Evolutionary conservation across 2,329 filamentous ascomycete species (phyloP).

Genomic region (Cladosporium sp.): DNA sequence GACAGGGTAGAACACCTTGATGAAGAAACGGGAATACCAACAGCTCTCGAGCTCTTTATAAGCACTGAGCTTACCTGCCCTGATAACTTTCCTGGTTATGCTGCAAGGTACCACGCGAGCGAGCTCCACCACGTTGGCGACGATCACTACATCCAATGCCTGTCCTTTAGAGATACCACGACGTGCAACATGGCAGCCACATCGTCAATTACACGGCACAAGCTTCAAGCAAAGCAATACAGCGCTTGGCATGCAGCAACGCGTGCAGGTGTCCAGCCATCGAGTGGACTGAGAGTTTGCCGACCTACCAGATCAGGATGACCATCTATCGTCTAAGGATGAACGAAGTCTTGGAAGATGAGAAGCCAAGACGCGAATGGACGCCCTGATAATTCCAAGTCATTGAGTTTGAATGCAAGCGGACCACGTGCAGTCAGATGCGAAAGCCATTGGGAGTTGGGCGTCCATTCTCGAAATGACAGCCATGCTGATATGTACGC

Average conservation of each 20-base stretch:
- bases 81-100: slow-evolving; percentile 4
- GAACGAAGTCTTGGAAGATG: slow-evolving; percentile 6
- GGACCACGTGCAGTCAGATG: slow-evolving; percentile 10
- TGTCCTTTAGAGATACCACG: slow-evolving; percentile 1
- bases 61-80: background rate
- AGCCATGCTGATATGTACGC: slow-evolving; percentile 4
- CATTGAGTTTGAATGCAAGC: background rate
- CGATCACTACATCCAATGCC: slow-evolving; percentile 12
- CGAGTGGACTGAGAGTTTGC: slow-evolving; percentile 9
- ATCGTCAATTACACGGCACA: slow-evolving; percentile 13
- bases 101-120: slow-evolving; percentile 16
- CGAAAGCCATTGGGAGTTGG: slow-evolving; percentile 13
- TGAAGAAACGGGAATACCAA: slow-evolving; percentile 1
- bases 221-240: slow-evolving; percentile 17
- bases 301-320: slow-evolving; percentile 13
- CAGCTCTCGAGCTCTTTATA: slow-evolving; percentile 13
- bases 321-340: slow-evolving; percentile 4
- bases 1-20: slow-evolving; percentile 17
- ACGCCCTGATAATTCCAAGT: background rate
- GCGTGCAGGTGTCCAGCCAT: slow-evolving; percentile 9
- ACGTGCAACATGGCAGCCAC: slow-evolving; percentile 8
- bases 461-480: background rate
- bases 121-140: slow-evolving; percentile 4
- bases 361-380: slow-evolving; percentile 13
- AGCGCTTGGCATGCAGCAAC: slow-evolving; percentile 16